Conservation (phyloP, 2,329 filamentous ascomycete species). For the Raffaelea arxii region DNA sequence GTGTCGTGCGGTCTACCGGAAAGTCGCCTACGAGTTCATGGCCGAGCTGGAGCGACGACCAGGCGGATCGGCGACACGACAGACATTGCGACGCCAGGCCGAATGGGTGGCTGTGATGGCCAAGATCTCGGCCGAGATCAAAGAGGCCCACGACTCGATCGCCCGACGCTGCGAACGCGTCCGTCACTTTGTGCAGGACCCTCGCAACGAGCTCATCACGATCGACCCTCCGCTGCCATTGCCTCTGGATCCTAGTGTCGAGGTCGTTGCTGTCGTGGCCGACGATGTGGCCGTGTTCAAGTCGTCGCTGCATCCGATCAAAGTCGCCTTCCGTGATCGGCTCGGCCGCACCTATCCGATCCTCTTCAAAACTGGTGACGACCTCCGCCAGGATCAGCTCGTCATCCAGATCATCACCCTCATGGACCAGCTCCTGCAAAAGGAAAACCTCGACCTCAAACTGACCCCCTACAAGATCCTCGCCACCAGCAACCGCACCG, state of each 20-base stretch:
- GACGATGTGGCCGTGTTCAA: constrained; percentile 92
- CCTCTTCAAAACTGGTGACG: constrained; percentile 95
- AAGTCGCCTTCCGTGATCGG: constrained; percentile 79
- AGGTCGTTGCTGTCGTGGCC: constrained; percentile 65
- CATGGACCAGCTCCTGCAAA: constrained; percentile 91
- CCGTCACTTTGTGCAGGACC: constrained; percentile 75
- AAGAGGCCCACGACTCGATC: constrained; percentile 67
- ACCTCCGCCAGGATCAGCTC: constrained; percentile 90
- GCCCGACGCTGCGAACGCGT: constrained; percentile 73
- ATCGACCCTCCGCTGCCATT: constrained; percentile 84
- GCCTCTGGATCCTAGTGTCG: constrained; percentile 75
- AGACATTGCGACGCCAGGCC: constrained; percentile 72
- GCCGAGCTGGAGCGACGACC: constrained; percentile 64
- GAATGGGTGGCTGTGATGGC: constrained; percentile 81
- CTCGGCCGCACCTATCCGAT: constrained; percentile 75
- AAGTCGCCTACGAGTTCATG: constrained; percentile 96
- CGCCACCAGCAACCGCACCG: constrained; percentile 80
- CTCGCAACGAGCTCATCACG: constrained; percentile 75
- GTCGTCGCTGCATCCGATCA: constrained; percentile 83
- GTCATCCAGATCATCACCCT: constrained; percentile 95
- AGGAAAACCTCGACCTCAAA: constrained; percentile 93
- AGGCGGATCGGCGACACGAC: constrained; percentile 63
- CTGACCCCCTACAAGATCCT: constrained; percentile 94
- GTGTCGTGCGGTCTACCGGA: constrained; percentile 78
- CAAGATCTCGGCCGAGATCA: constrained; percentile 82